Base-by-base conservation (phyloP, 257 asterid species). In the Paulownia fortunei region DNA sequence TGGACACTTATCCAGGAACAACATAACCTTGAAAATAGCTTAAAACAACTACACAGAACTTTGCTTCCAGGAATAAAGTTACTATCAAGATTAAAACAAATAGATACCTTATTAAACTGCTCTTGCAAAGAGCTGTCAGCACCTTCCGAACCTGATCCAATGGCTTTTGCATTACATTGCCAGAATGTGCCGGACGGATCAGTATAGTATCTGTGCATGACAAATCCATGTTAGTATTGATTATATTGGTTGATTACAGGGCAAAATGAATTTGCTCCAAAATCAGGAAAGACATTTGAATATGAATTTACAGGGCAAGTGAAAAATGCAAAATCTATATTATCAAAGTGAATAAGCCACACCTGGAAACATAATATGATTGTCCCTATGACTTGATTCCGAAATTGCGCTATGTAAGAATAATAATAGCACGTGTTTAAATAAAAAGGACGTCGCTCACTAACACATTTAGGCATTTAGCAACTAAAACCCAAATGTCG, bases 51-150 rank as follows among this genome's bases (percentile, higher is more conserved):
- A 59, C 41, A 27, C 18, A 59, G 0, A 8, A 51, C 21, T 51
- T 19, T 24, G 49, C 15, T 7, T 18, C 9, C 47, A 34, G n/a
- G n/a, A n/a, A n/a, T n/a, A n/a, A n/a, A n/a, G n/a, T n/a, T n/a
- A n/a, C n/a, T n/a, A n/a, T n/a, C n/a, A 27, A 36, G 71, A 67
- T 52, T 18, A 44, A 51, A 30, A 21, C 19, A 42, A 46, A 72
- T 21, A 4, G 30, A 54, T 86, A 92, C 98, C 92, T 92, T 87
- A 84, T 89, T 89, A 67, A 70, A 94, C 78, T 92, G 99, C 97
- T 94, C 99, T 76, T 92, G 99, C 91, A 94, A 82, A 69, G 99
- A 91, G 89, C 99, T 94, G 82, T 94, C 99, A 78, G 99, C 99
- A 27, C 99, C 99, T 91, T 92, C 98, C 1, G 98, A 94, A 61